Percentiles rank a stretch among this genome's conserved stretches.
Evolutionary conservation across 2,329 filamentous ascomycete genomes (phyloP).

Genomic region (Nannizziopsis barbatae): DNA sequence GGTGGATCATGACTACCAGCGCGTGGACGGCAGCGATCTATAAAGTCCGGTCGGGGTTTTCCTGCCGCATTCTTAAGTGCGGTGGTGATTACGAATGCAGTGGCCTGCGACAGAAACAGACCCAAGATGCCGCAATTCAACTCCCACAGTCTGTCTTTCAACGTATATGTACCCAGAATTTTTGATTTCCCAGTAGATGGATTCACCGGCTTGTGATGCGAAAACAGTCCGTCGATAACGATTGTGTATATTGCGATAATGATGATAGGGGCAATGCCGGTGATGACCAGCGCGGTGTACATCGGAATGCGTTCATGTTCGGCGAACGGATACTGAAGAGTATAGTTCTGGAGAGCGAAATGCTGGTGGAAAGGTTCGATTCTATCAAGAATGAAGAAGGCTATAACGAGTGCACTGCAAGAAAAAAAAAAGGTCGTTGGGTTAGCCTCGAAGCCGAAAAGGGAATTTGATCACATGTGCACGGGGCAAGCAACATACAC

Average conservation of each 20-base stretch:
- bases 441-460: conserved; percentile 6
- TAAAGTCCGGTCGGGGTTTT: conserved; percentile 50
- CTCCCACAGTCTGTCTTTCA: conserved; percentile 50
- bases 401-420: conserved; percentile 39
- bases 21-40: conserved; percentile 42
- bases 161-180: conserved; percentile 38
- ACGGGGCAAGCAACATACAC: conserved; percentile 33
- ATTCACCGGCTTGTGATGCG: conserved; percentile 36
- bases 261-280: conserved; percentile 38
- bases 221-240: conserved; percentile 48
- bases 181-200: conserved; percentile 27
- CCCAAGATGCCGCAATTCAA: conserved; percentile 50
- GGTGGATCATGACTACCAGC: conserved; percentile 27
- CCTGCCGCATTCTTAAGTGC: conserved; percentile 49
- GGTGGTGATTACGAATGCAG: conserved; percentile 48
- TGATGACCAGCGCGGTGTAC: conserved; percentile 39
- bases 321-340: conserved; percentile 48
- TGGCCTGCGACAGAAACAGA: conserved; percentile 42
- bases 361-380: conserved; percentile 47
- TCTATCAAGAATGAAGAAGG: conserved; percentile 44
- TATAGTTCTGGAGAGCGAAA: conserved; percentile 47
- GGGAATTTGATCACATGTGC: conserved; percentile 10
- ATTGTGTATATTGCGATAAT: conserved; percentile 48
- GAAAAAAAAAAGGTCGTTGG: background rate
- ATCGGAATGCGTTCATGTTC: conserved; percentile 46